Evolutionary conservation across 176 grass and related monocot species (phyloP), one percentile per base, ranked within the genome.

Genomic region (Bromus sterilis): DNA sequence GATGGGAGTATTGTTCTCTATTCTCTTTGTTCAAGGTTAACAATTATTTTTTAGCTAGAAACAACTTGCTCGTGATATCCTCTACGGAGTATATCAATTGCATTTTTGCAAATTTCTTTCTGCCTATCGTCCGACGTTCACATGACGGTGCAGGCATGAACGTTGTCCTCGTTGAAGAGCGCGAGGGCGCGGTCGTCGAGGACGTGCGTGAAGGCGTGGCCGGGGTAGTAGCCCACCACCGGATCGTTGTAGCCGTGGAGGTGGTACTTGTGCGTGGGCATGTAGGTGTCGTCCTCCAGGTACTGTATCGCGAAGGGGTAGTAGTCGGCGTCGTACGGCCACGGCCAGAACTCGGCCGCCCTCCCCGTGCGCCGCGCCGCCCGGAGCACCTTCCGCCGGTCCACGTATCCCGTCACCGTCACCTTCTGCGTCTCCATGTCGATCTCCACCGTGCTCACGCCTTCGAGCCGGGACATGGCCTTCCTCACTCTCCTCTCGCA

Each of bases 271-370:
- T 91, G 66, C 21, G 88, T 88, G 51, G 87, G 41, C n/a, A 80
- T 29, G 85, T 86, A 86, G 2, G 86, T 92, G 71, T 78, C 42
- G 85, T 94, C 95, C 83, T 91, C 88, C 34, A 94, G 78, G 80
- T 98, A 98, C 56, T 84, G 84, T 41, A 93, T 84, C 1, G 90
- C 92, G 78, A 98, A 98, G 13, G 90, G 88, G 84, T 94, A 93
- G 80, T 93, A 94, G 56, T 91, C 81, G 21, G 36, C 49, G 36
- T 98, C 92, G 83, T 94, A 94, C 12, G 95, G 92, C 56, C 35
- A 89, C 53, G 95, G 95, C 95, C 95, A 98, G 86, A 92, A 89
- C 90, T 98, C 92, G 7, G 90, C 88, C 64, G 86, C 91, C 90
- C 88, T 60, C 20, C 88, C 95, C 0, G 90, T 94, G 28, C 92